These are phyloP conservation scores for Phylloboletellus chloephorus DNA, from an alignment of 1,284 basidiomycete genomes.

Conservation along the genomic window DNA sequence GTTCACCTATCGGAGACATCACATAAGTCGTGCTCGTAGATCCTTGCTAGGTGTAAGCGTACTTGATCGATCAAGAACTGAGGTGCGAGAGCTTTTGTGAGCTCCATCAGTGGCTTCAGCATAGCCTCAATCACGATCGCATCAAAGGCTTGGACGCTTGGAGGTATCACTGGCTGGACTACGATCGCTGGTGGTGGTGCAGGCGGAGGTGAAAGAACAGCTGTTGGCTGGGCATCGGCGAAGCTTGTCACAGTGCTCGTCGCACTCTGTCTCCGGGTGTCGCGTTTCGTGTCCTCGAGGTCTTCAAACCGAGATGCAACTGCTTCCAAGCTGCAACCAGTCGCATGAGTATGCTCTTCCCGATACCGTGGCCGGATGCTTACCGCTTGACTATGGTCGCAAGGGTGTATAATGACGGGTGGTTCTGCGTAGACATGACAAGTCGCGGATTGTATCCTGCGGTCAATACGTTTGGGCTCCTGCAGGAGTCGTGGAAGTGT, in stretches of 20 bases:
- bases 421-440: conserved; percentile 33
- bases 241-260: conserved; percentile 28
- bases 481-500: neutral
- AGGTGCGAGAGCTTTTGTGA: conserved; percentile 73
- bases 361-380: conserved; percentile 20
- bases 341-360: conserved; percentile 5
- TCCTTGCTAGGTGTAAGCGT: conserved; percentile 28
- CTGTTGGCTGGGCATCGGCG: conserved; percentile 31
- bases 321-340: conserved; percentile 68
- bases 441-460: neutral
- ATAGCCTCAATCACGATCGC: conserved; percentile 67
- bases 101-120: conserved; percentile 67
- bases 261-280: conserved; percentile 23
- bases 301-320: conserved; percentile 95
- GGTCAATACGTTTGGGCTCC: neutral
- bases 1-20: conserved; percentile 46
- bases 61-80: conserved; percentile 74
- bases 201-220: conserved; percentile 38
- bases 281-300: conserved; percentile 51
- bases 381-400: conserved; percentile 83
- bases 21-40: conserved; percentile 7
- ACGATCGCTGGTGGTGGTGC: conserved; percentile 35
- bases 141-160: conserved; percentile 70
- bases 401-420: conserved; percentile 57
- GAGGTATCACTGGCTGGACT: conserved; percentile 42